Conservation (phyloP, 352 stramenopile genomes). For the Peronospora destructor region DNA sequence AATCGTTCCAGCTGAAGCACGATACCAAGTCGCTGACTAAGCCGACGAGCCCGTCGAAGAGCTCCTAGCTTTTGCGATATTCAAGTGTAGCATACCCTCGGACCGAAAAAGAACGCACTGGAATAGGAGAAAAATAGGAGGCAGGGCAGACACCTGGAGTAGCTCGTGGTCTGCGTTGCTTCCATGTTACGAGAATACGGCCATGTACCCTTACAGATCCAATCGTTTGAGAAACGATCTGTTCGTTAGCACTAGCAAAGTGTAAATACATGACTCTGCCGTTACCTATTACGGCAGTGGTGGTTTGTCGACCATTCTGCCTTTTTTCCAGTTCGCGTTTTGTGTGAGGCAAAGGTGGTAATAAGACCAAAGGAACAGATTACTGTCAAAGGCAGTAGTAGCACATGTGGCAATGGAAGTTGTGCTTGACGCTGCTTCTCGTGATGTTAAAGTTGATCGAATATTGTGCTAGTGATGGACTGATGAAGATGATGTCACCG, state of each 20-base stretch:
- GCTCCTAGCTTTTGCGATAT: slow-evolving; percentile 20
- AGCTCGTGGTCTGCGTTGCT: slow-evolving; percentile 4
- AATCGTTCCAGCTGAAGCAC: slow-evolving; percentile 44
- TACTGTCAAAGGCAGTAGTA: neutral
- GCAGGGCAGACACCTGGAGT: neutral
- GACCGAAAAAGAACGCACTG: slow-evolving; percentile 5
- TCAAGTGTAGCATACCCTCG: neutral
- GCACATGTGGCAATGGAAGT: slow-evolving; percentile 1
- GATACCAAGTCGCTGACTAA: slow-evolving; percentile 45
- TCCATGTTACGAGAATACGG: slow-evolving; percentile 6
- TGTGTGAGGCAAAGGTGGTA: neutral
- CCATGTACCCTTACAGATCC: slow-evolving; percentile 25
- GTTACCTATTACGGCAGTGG: slow-evolving; percentile 3
- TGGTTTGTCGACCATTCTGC: slow-evolving; percentile 13
- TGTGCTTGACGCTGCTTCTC: slow-evolving; percentile 5
- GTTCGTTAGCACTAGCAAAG: slow-evolving; percentile 7
- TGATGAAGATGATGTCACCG: slow-evolving; percentile 35
- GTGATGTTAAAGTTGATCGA: slow-evolving; percentile 4
- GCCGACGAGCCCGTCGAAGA: slow-evolving; percentile 41
- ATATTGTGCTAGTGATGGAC: slow-evolving; percentile 10
- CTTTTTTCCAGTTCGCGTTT: slow-evolving; percentile 28
- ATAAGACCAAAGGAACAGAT: neutral
- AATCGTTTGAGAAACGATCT: slow-evolving; percentile 14
- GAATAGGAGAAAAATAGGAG: slow-evolving; percentile 6
- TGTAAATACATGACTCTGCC: slow-evolving; percentile 9